Evolutionary conservation across 1,139 yeast genomes (phyloP).

Genomic region (Groenewaldozyma auringiensis): DNA sequence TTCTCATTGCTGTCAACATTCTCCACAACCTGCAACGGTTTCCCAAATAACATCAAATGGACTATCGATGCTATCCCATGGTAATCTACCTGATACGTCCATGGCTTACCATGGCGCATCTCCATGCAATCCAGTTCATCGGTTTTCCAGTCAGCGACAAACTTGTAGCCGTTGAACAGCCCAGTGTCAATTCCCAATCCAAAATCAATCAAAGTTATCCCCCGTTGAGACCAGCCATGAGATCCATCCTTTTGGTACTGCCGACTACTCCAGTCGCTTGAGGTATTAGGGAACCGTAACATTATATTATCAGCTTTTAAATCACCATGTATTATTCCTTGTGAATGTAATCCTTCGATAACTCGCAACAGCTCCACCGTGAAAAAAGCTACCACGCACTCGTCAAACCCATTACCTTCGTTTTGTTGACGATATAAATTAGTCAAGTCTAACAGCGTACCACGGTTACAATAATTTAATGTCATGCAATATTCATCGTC

Average conservation of each 20-base stretch:
- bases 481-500: conserved; percentile 69
- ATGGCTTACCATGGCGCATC: conserved; percentile 52
- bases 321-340: conserved; percentile 76
- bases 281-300: conserved; percentile 43
- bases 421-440: conserved; percentile 31
- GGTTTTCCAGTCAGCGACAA: conserved; percentile 54
- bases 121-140: conserved; percentile 74
- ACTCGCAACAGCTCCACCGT: conserved; percentile 55
- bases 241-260: conserved; percentile 30
- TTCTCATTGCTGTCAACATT: conserved; percentile 5
- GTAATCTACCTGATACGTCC: conserved; percentile 82
- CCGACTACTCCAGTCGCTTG: conserved; percentile 17
- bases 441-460: conserved; percentile 69
- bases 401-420: conserved; percentile 42
- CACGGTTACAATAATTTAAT: conserved; percentile 63
- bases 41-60: conserved; percentile 57
- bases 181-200: conserved; percentile 73
- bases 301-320: conserved; percentile 82
- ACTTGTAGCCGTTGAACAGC: conserved; percentile 41
- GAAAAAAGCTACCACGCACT: conserved; percentile 54
- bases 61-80: conserved; percentile 73
- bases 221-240: conserved; percentile 47
- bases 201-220: conserved; percentile 69
- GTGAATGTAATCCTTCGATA: conserved; percentile 54
- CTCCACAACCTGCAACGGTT: conserved; percentile 43